Percentiles rank a stretch among this genome's conserved stretches.
phyloP scores from a whole-genome alignment of 345 rosid species.

The Firmiana major region DNA sequence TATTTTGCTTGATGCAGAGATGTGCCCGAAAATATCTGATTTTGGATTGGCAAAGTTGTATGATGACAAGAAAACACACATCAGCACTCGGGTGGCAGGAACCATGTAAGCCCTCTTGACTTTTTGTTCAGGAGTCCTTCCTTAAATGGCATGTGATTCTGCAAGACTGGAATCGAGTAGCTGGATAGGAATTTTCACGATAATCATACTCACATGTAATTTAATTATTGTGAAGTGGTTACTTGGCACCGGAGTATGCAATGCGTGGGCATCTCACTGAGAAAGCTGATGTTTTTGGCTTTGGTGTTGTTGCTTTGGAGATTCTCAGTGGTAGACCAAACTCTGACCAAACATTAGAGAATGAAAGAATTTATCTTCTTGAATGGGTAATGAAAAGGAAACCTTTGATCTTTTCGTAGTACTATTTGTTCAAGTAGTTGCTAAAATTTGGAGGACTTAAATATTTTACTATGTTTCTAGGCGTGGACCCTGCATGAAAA shows the following conservation, averaged over 20 bases:
- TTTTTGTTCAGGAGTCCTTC: neutral
- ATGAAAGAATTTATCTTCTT: conserved; percentile 56
- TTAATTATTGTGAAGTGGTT: conserved; percentile 36
- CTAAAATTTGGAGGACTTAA: neutral
- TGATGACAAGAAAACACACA: conserved; percentile 47
- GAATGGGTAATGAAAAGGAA: conserved; percentile 50
- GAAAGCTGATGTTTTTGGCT: conserved; percentile 66
- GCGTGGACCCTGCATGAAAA: conserved; percentile 57
- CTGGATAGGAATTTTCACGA: neutral
- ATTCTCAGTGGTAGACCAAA: conserved; percentile 63
- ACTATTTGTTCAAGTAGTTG: neutral
- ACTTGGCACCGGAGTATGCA: conserved; percentile 74
- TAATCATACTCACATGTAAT: neutral
- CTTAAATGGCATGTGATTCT: neutral
- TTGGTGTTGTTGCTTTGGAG: conserved; percentile 63
- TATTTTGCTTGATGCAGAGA: conserved; percentile 46
- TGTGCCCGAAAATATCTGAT: conserved; percentile 54
- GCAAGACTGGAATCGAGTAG: too few relatives aligned
- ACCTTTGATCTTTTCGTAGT: neutral
- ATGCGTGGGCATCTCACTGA: conserved; percentile 77
- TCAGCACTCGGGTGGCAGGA: conserved; percentile 53
- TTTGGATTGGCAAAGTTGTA: conserved; percentile 63
- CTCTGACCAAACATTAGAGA: conserved; percentile 40
- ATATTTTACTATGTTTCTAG: conserved; percentile 22
- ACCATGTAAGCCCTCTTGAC: conserved; percentile 35